phyloP scores from a whole-genome alignment of 305 asterid species.

The Vinca major region DNA sequence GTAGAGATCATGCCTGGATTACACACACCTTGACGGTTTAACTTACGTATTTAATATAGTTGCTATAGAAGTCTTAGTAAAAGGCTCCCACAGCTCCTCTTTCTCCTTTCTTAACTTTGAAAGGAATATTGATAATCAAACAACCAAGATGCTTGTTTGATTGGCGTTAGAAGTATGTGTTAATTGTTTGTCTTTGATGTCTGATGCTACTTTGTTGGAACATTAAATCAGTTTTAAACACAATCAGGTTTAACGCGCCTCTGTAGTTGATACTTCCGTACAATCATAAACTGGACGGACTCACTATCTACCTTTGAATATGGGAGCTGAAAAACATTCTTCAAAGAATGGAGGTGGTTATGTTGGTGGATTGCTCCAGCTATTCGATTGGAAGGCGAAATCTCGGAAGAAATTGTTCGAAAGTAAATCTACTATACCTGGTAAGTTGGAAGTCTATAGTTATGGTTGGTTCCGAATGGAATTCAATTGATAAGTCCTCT shows the following conservation, averaged over 20 bases:
- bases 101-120: too few relatives aligned
- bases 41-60: too few relatives aligned
- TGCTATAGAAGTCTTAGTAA: too few relatives aligned
- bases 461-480: background rate
- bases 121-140: background rate
- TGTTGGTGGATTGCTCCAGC: constrained; percentile 75
- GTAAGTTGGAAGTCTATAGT: constrained; percentile 22
- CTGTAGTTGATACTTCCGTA: constrained; percentile 11
- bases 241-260: constrained; percentile 29
- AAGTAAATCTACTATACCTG: constrained; percentile 53
- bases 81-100: too few relatives aligned
- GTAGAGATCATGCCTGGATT: too few relatives aligned
- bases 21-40: too few relatives aligned
- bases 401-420: constrained; percentile 78
- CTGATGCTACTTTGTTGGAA: background rate
- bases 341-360: constrained; percentile 53
- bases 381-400: constrained; percentile 86
- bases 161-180: background rate
- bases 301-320: constrained; percentile 16
- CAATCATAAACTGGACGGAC: constrained; percentile 17
- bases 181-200: background rate
- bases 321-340: constrained; percentile 64
- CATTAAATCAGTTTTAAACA: background rate
- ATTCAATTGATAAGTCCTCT: background rate
- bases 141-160: background rate